Evolutionary conservation across 2,329 filamentous ascomycete genomes (phyloP).

Genomic region (Diaporthe humulicola): DNA sequence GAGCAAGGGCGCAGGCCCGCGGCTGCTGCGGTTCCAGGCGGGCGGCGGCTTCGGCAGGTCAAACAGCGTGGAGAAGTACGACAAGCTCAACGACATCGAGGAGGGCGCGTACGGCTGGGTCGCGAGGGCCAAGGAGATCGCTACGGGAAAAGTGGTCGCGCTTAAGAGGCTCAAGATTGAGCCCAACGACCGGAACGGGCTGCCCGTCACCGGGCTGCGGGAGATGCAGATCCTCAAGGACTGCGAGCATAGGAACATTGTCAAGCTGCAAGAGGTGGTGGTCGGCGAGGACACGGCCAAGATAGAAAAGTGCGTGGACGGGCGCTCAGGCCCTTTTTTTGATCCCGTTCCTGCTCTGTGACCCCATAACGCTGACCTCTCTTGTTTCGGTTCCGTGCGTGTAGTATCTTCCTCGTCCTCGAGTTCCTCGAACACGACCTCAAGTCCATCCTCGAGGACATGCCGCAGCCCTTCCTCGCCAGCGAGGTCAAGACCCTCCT

Average conservation of each 20-base stretch:
- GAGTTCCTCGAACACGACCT: constrained; percentile 98
- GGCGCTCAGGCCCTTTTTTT: neutral
- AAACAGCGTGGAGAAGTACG: constrained; percentile 87
- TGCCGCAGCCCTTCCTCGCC: constrained; percentile 92
- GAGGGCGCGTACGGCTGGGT: constrained; percentile 98
- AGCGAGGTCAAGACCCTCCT: constrained; percentile 94
- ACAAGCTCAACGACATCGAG: constrained; percentile 95
- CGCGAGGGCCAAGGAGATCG: constrained; percentile 81
- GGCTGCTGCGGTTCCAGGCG: constrained; percentile 77
- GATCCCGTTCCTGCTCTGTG: neutral
- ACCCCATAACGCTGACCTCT: constrained; percentile 48
- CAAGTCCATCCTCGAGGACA: constrained; percentile 91
- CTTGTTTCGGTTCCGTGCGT: constrained; percentile 43
- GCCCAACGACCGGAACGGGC: constrained; percentile 76
- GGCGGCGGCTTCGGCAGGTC: constrained; percentile 76
- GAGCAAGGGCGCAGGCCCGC: constrained; percentile 51
- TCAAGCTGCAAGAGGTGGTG: constrained; percentile 86
- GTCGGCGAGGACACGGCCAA: constrained; percentile 73
- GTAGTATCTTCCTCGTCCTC: constrained; percentile 91
- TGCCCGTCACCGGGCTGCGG: constrained; percentile 91
- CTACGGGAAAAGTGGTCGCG: constrained; percentile 85
- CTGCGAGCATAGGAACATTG: constrained; percentile 85
- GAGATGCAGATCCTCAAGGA: constrained; percentile 94
- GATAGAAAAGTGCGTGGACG: constrained; percentile 63
- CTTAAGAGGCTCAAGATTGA: constrained; percentile 96